phyloP scores from a whole-genome alignment of 2,329 filamentous ascomycete species.

The Clonostachys rosea region DNA sequence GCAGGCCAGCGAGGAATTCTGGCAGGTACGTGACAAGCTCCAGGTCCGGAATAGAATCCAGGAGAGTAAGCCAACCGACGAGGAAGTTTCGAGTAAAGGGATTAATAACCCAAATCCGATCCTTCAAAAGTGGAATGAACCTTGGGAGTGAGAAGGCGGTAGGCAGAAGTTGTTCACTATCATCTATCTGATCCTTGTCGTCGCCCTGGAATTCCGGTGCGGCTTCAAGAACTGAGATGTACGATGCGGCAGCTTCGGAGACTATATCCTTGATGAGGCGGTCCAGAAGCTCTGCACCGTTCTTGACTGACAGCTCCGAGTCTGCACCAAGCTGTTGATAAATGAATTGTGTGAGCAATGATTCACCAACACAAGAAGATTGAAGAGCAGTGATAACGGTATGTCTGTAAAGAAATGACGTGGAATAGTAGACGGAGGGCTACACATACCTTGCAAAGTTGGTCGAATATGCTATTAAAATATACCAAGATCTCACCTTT shows the following conservation, averaged over 20 bases:
- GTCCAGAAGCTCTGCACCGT: constrained; percentile 92
- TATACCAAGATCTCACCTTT: constrained; percentile 96
- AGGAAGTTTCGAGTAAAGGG: constrained; percentile 93
- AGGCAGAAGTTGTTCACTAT: constrained; percentile 49
- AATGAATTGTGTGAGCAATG: background rate
- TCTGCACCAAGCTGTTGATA: constrained; percentile 77
- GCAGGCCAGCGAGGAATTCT: constrained; percentile 82
- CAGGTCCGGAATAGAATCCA: constrained; percentile 94
- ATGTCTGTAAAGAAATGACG: background rate
- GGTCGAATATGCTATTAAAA: constrained; percentile 98
- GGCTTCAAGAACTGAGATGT: constrained; percentile 80
- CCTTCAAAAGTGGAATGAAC: constrained; percentile 90
- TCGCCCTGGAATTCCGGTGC: constrained; percentile 37
- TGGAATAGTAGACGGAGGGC: background rate
- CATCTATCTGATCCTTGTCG: constrained; percentile 33
- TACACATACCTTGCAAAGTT: constrained; percentile 78
- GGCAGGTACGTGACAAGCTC: constrained; percentile 92
- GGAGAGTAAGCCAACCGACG: constrained; percentile 89
- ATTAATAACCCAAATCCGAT: constrained; percentile 90
- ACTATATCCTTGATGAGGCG: constrained; percentile 95
- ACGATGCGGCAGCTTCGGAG: constrained; percentile 89
- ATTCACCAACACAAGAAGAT: background rate
- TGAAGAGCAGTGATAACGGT: background rate
- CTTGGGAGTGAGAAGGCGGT: constrained; percentile 87
- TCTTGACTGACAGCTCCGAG: constrained; percentile 95